Conservation (phyloP, 768 basidiomycete species). For the Lentinula lateritia region DNA sequence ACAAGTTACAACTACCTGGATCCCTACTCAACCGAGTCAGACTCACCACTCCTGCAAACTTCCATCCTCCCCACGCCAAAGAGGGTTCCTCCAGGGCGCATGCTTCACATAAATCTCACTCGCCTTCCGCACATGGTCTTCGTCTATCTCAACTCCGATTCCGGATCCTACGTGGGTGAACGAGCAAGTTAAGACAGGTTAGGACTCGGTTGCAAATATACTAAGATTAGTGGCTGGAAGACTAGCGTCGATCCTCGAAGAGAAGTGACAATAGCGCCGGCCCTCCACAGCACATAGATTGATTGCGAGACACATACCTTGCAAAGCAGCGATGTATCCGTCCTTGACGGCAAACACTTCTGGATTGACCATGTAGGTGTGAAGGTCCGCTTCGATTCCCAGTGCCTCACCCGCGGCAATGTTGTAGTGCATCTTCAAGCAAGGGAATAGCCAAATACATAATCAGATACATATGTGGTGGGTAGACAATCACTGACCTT, state of each 20-base stretch:
- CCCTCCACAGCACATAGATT: background rate
- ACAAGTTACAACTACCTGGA: no score
- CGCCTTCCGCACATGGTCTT: slow-evolving; percentile 38
- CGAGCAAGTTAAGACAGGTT: background rate
- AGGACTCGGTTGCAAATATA: background rate
- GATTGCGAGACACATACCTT: slow-evolving; percentile 22
- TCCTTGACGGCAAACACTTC: slow-evolving; percentile 47
- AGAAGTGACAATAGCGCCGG: background rate
- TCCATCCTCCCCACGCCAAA: slow-evolving; percentile 53
- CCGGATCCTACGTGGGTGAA: slow-evolving; percentile 37
- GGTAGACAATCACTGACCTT: slow-evolving; percentile 28
- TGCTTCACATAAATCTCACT: slow-evolving; percentile 31
- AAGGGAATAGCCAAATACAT: background rate
- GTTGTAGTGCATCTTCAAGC: slow-evolving; percentile 58
- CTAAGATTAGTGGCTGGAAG: background rate
- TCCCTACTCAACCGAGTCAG: background rate
- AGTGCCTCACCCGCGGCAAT: slow-evolving; percentile 19
- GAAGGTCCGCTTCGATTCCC: slow-evolving; percentile 40
- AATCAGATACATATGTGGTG: background rate
- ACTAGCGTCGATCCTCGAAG: background rate
- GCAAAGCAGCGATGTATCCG: slow-evolving; percentile 41
- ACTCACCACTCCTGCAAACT: slow-evolving; percentile 48
- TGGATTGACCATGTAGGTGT: slow-evolving; percentile 52
- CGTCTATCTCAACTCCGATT: slow-evolving; percentile 59
- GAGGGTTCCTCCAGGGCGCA: slow-evolving; percentile 47